Percentiles rank a stretch among this genome's conserved stretches.
These are phyloP conservation scores for Sequoia sempervirens DNA, from an alignment of 75 land plant genomes.

Conservation along the genomic window DNA sequence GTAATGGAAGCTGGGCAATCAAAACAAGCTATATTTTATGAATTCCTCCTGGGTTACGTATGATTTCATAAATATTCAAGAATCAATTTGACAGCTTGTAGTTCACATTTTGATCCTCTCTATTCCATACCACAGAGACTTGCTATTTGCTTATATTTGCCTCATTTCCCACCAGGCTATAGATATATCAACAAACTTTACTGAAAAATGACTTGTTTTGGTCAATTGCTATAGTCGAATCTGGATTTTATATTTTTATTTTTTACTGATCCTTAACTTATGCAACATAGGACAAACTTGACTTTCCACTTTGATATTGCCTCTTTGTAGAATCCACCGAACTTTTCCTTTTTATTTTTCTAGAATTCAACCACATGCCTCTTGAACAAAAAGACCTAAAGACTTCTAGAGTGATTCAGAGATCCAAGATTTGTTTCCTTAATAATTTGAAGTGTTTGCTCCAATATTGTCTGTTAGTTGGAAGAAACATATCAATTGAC, in stretches of 20 bases:
- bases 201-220: neutral
- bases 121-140: neutral
- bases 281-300: neutral
- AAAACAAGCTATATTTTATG: neutral
- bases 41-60: neutral
- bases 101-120: neutral
- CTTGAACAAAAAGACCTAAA: neutral
- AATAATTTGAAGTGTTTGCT: neutral
- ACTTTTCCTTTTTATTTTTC: neutral
- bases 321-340: neutral
- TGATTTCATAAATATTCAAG: neutral
- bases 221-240: neutral
- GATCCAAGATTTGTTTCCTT: neutral
- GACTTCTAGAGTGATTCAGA: neutral
- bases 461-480: neutral
- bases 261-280: neutral
- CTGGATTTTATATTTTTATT: neutral
- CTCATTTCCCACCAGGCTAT: neutral
- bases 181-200: neutral
- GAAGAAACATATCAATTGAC: neutral
- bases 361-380: neutral
- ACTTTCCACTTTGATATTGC: neutral
- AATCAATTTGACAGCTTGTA: neutral
- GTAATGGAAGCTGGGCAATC: neutral
- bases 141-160: neutral